A percentile compares a stretch with the other conserved stretches of the same genome.
Evolutionary conservation across 805 yeast species (phyloP).

Genomic region (Lachancea nothofagi): DNA sequence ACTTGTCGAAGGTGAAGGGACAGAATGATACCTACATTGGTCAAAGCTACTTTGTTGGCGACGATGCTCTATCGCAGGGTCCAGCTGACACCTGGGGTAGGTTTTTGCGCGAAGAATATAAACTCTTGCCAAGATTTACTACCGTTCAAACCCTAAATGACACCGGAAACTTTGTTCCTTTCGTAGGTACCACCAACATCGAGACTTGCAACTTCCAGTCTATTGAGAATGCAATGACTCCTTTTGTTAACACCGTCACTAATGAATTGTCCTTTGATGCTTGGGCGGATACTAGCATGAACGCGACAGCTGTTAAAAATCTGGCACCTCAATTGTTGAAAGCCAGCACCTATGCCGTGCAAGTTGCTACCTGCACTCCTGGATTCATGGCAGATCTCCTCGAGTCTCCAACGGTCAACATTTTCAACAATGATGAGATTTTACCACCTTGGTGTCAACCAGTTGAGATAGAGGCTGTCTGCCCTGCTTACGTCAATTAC

Average conservation of each 20-base stretch:
- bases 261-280: conserved; percentile 14
- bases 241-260: conserved; percentile 13
- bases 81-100: conserved; percentile 15
- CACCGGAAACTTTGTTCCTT: conserved; percentile 14
- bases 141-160: conserved; percentile 14
- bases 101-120: conserved; percentile 11
- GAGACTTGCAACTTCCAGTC: conserved; percentile 16
- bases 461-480: conserved; percentile 13
- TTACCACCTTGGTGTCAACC: conserved; percentile 14
- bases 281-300: conserved; percentile 12
- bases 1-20: conserved; percentile 13
- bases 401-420: conserved; percentile 15
- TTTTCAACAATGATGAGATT: conserved; percentile 12
- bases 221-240: conserved; percentile 12
- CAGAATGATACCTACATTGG: conserved; percentile 13
- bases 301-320: conserved; percentile 10
- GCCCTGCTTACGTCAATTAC: conserved; percentile 6
- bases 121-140: conserved; percentile 13
- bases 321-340: conserved; percentile 14
- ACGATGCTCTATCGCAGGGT: conserved; percentile 13
- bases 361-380: conserved; percentile 15
- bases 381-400: conserved; percentile 12
- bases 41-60: conserved; percentile 13
- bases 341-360: conserved; percentile 15
- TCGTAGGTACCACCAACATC: conserved; percentile 13